phyloP scores from a whole-genome alignment of 768 basidiomycete genomes.

The Leccinum disarticulatum region DNA sequence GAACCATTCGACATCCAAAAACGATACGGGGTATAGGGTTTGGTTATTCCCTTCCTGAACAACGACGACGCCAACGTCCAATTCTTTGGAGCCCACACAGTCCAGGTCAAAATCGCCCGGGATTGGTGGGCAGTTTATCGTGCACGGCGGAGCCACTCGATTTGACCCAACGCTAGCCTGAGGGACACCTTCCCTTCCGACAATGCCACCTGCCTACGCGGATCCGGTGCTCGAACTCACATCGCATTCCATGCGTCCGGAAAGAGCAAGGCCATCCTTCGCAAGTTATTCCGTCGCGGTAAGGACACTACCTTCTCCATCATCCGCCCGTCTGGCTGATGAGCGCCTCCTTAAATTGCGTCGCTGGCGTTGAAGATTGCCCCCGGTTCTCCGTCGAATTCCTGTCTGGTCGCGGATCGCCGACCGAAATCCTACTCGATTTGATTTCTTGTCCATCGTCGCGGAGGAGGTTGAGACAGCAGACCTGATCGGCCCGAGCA shows the following conservation, averaged over 20 bases:
- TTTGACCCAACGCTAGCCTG: conserved; percentile 9
- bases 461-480: conserved; percentile 80
- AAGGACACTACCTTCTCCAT: conserved; percentile 12
- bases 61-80: conserved; percentile 79
- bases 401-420: conserved; percentile 59
- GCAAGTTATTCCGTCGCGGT: conserved; percentile 87
- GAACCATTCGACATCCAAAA: conserved; percentile 79
- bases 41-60: conserved; percentile 74
- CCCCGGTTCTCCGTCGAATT: conserved; percentile 55
- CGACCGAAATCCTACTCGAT: conserved; percentile 63
- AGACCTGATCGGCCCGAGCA: conserved; percentile 70
- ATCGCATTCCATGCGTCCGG: conserved; percentile 59
- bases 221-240: conserved; percentile 72
- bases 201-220: conserved; percentile 53
- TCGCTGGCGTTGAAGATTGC: conserved; percentile 72
- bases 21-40: conserved; percentile 77
- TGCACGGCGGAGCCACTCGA: background rate
- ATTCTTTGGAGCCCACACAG: conserved; percentile 93
- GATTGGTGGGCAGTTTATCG: conserved; percentile 65
- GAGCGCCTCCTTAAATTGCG: conserved; percentile 44
- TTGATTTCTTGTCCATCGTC: conserved; percentile 83
- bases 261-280: conserved; percentile 68
- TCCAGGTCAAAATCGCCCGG: conserved; percentile 89
- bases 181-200: conserved; percentile 78
- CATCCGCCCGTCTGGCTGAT: conserved; percentile 5